Conservation (phyloP, 192 early-diverging fungal species). For the Coemansia sp. region DNA sequence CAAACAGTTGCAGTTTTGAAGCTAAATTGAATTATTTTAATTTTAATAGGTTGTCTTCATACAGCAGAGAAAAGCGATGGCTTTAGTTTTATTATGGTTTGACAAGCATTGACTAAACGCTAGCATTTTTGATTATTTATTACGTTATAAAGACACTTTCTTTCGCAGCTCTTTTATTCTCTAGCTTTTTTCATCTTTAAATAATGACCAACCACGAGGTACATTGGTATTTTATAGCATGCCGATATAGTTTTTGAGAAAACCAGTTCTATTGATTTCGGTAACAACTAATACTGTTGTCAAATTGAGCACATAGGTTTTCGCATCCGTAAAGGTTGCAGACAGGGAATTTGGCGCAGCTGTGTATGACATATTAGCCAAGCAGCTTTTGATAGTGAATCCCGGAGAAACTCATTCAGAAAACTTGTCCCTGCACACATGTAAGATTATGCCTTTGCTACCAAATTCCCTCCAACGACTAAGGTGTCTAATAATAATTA, state of each 20-base stretch:
- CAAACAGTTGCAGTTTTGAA: neutral
- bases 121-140: neutral
- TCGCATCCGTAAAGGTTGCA: conserved; percentile 15
- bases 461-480: no score
- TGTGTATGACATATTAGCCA: conserved; percentile 18
- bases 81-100: neutral
- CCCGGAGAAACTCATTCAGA: neutral
- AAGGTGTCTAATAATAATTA: no score
- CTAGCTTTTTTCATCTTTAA: neutral
- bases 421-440: conserved; percentile 1
- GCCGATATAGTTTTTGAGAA: neutral
- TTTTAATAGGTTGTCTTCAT: conserved; percentile 8
- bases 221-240: neutral
- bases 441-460: conserved; percentile 6
- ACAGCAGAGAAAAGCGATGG: conserved; percentile 14
- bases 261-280: neutral
- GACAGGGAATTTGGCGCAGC: conserved; percentile 28
- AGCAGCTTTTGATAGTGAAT: neutral
- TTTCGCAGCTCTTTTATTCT: neutral
- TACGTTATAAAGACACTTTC: neutral
- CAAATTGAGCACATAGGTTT: conserved; percentile 7
- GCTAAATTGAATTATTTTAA: neutral
- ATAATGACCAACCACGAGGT: conserved; percentile 12
- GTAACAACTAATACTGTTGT: neutral
- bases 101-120: neutral